Evolutionary conservation across 768 basidiomycete genomes (phyloP).

Genomic region (Podaxis sp.): DNA sequence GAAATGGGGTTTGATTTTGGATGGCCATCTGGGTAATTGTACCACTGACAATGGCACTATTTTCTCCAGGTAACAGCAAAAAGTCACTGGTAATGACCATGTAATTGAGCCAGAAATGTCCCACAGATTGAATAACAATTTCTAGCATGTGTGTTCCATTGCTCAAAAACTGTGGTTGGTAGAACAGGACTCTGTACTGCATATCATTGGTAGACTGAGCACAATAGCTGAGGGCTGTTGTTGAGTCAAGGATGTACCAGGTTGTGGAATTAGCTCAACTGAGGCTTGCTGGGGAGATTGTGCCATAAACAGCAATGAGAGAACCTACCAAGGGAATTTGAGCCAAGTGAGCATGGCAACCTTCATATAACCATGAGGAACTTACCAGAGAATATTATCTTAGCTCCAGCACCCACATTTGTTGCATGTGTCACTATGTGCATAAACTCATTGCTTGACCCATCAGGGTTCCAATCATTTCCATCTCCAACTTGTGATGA

Average conservation of each 20-base stretch:
- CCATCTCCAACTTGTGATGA: not conserved
- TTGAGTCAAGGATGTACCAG: constrained; percentile 2
- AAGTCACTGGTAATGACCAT: not conserved
- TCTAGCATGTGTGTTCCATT: not conserved
- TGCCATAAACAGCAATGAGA: not conserved
- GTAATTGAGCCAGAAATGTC: not conserved
- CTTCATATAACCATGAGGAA: not conserved
- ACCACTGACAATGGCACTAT: not conserved
- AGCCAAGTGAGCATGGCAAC: not conserved
- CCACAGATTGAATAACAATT: not conserved
- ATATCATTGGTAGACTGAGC: not conserved
- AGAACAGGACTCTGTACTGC: constrained; percentile 3
- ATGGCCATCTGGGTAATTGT: not conserved
- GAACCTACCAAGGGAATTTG: not conserved
- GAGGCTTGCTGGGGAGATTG: not conserved
- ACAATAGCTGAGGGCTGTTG: not conserved
- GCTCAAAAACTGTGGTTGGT: not conserved
- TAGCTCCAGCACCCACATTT: not conserved
- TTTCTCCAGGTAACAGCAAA: not conserved
- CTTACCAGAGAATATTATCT: not conserved
- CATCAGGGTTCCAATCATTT: not conserved
- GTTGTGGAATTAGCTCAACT: not conserved
- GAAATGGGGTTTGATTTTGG: not conserved
- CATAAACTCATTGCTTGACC: not conserved
- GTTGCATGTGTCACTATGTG: not conserved